These are phyloP conservation scores for Spergularia bocconei DNA, from an alignment of 148 eudicot genomes.

Conservation along the genomic window DNA sequence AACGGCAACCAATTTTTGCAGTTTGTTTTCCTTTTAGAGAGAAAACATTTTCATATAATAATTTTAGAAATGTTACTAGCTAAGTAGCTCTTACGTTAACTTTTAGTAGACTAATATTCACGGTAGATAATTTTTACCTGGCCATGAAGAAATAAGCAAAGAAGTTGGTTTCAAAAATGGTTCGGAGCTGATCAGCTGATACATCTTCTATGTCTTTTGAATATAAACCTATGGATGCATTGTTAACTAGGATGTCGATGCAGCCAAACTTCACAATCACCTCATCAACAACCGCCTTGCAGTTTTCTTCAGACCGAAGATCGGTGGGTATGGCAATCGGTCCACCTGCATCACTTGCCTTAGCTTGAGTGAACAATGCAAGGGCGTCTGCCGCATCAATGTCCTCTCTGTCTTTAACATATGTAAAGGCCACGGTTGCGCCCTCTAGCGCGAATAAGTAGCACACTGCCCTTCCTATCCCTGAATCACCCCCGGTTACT, in stretches of 20 bases:
- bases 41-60: no score
- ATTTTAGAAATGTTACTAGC: no score
- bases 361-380: constrained; percentile 40
- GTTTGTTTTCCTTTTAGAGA: no score
- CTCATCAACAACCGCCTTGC: constrained; percentile 19
- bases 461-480: constrained; percentile 69
- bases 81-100: no score
- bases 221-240: constrained; percentile 13
- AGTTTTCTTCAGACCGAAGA: constrained; percentile 13
- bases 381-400: constrained; percentile 53
- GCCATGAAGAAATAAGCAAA: constrained; percentile 23
- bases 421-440: constrained; percentile 79
- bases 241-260: constrained; percentile 20
- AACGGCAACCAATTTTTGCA: no score
- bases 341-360: constrained; percentile 22
- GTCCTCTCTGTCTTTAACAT: constrained; percentile 50
- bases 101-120: background rate
- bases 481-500: constrained; percentile 77
- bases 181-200: constrained; percentile 5
- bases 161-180: constrained; percentile 7
- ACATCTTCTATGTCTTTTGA: constrained; percentile 6
- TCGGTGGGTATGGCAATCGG: constrained; percentile 25
- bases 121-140: background rate
- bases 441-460: constrained; percentile 59
- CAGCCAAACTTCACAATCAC: constrained; percentile 14